Evolutionary conservation across 768 basidiomycete genomes (phyloP), one percentile per base, ranked within the genome.

Genomic region (Termitomyces sp.): DNA sequence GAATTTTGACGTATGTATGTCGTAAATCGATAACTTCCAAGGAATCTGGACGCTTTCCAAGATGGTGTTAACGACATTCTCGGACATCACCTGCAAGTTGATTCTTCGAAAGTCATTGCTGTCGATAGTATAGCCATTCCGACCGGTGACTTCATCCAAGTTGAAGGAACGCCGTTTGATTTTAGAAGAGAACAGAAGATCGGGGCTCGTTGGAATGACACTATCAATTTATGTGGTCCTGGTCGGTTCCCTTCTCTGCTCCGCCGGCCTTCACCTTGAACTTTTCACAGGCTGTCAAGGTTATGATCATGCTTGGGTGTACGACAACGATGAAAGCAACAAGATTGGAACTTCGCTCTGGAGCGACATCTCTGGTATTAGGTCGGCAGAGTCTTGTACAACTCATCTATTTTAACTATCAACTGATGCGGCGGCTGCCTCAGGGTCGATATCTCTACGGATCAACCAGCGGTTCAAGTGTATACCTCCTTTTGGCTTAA

Each of bases 11-110:
- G 2, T 5, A 13, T 18, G 18, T 8, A 0, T 16, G 4, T 12
- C 16, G 5, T 24, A 39, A 11, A 16, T 24, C 20, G 15, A 54
- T 39, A 11, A 12, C 4, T n/a, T 42, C 4, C 15, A 24, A 81
- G 80, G 79, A 84, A 84, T 63, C 72, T 84, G 15, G 81, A 84
- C 62, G 82, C 80, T 3, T 84, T 81, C 71, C 76, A 81, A 66
- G 72, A 78, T 33, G 76, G 74, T 35, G 70, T 62, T 44, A 66
- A 74, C 44, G 67, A 75, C 55, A 72, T 76, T n/a, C 73, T 77
- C 7, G 65, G 69, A 12, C 76, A 78, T 58, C 66, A 73, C 38
- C 67, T 78, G 13, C 64, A 67, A 46, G 58, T 72, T 40, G 64
- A 66, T 28, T 64, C 71, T 68, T 65, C 68, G 66, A 58, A 65